Percentiles rank a stretch among this genome's conserved stretches.
These are phyloP conservation scores for Diplodia intermedia DNA, from an alignment of 2,329 filamentous ascomycete species.

Conservation along the genomic window DNA sequence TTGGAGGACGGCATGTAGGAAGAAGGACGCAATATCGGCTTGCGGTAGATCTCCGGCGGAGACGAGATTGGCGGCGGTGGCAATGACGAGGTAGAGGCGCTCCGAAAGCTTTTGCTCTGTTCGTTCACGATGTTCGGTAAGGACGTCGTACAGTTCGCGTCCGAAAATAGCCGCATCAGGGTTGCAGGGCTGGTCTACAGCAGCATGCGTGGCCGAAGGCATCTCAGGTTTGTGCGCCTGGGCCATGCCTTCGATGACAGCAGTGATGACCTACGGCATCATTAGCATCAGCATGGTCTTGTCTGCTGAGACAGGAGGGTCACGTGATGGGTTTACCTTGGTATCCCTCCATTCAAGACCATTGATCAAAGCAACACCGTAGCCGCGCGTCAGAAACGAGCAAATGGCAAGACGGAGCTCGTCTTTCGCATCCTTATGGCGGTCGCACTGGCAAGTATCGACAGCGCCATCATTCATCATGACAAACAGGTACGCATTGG, in stretches of 20 bases:
- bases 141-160: background rate
- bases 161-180: background rate
- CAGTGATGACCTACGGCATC: background rate
- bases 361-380: conserved; percentile 69
- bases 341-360: conserved; percentile 68
- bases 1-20: conserved; percentile 7
- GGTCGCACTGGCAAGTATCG: background rate
- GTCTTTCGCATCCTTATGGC: conserved; percentile 5
- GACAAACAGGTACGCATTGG: conserved; percentile 68
- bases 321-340: conserved; percentile 54
- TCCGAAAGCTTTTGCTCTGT: background rate
- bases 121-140: background rate
- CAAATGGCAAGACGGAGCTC: conserved; percentile 51
- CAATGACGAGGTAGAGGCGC: conserved; percentile 14
- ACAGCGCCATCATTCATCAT: conserved; percentile 70
- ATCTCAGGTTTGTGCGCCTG: background rate
- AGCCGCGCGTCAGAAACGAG: conserved; percentile 62
- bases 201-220: background rate
- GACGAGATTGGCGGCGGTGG: background rate
- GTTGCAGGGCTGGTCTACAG: background rate
- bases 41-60: background rate
- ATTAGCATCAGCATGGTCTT: background rate
- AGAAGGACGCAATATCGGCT: background rate
- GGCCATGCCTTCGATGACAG: background rate
- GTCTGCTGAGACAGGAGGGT: background rate